These are phyloP conservation scores for Spathaspora hagerdaliae DNA, from an alignment of 805 yeast species.

Conservation along the genomic window DNA sequence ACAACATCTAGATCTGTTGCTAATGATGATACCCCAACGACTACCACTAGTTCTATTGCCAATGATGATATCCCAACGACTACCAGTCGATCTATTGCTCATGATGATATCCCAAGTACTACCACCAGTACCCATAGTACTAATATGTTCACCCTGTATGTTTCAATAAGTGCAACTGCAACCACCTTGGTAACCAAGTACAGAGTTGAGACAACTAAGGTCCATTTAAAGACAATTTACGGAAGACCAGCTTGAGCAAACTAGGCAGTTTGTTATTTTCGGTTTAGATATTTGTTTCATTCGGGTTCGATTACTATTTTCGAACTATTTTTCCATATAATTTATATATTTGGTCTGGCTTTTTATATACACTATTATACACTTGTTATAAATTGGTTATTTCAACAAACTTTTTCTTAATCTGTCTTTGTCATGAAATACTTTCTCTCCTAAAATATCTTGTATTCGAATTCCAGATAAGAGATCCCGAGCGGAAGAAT, in stretches of 20 bases:
- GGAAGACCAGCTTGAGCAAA: constrained; percentile 2
- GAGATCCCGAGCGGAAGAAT: constrained; percentile 15
- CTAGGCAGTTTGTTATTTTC: no score
- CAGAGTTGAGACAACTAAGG: constrained; percentile 4
- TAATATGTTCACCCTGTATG: constrained; percentile 1
- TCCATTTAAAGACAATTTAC: constrained; percentile 6
- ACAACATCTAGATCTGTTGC: constrained; percentile 2
- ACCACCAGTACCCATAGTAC: not conserved
- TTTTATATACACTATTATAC: not conserved
- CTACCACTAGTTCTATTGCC: constrained; percentile 1
- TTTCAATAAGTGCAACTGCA: constrained; percentile 5
- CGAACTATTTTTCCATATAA: no score
- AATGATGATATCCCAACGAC: not conserved
- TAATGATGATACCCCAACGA: not conserved
- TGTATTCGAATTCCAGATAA: constrained; percentile 25
- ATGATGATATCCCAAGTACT: not conserved
- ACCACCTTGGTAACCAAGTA: constrained; percentile 5
- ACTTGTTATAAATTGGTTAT: no score
- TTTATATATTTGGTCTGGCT: not conserved
- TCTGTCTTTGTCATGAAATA: not conserved
- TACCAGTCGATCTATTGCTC: not conserved
- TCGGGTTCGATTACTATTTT: no score
- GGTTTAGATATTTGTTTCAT: no score
- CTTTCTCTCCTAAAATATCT: constrained; percentile 14
- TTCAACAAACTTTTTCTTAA: not conserved